These are phyloP conservation scores for Aspergillus wentii DNA, from an alignment of 495 filamentous ascomycete genomes.

Conservation along the genomic window DNA sequence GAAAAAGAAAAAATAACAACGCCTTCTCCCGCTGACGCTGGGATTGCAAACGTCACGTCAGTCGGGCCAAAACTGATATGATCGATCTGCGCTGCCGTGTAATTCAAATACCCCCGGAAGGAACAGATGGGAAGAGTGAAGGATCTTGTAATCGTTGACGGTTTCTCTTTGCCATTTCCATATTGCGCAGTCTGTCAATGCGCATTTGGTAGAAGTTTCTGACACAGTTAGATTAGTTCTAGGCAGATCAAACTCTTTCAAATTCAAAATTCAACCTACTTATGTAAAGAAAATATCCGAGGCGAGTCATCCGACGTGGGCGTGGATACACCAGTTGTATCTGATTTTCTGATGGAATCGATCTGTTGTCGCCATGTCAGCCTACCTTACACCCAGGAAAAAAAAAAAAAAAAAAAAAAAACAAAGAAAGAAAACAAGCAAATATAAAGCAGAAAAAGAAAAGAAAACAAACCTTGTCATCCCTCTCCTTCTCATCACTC, in stretches of 20 bases:
- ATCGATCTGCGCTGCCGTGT: too few species aligned
- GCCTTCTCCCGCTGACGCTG: too few species aligned
- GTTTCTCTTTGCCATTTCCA: conserved; percentile 76
- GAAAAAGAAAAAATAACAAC: too few species aligned
- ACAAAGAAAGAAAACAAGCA: neutral
- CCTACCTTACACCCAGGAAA: neutral
- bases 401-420: neutral
- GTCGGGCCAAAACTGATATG: too few species aligned
- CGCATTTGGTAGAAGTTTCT: conserved; percentile 87
- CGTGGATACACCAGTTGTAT: conserved; percentile 8
- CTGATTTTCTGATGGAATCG: conserved; percentile 31
- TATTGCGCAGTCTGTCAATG: conserved; percentile 69
- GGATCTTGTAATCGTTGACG: conserved; percentile 76
- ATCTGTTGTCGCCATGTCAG: conserved; percentile 18
- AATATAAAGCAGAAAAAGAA: neutral
- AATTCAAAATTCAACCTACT: conserved; percentile 58
- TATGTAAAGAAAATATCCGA: conserved; percentile 80
- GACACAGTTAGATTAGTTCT: conserved; percentile 12
- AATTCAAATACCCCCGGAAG: conserved; percentile 56
- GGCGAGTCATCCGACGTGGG: conserved; percentile 46
- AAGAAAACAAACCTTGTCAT: conserved; percentile 42
- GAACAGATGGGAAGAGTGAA: conserved; percentile 77
- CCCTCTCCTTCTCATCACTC: conserved; percentile 52
- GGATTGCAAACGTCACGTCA: too few species aligned
- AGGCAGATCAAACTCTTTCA: neutral